phyloP scores from a whole-genome alignment of 345 rosid species.

The Eutrema yunnanense region DNA sequence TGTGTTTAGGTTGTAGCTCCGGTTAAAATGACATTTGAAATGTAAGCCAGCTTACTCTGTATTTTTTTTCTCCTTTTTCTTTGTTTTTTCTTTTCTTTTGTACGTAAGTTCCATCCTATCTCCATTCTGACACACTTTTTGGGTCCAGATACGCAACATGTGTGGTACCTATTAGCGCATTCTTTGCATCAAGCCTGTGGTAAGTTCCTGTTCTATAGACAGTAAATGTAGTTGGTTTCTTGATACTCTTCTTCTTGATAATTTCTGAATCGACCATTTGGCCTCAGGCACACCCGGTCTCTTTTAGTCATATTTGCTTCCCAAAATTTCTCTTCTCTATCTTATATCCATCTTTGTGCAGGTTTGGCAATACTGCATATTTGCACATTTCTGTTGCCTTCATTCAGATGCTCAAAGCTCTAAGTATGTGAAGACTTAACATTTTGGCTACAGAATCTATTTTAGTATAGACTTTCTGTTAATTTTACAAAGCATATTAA shows the following conservation, averaged over 20 bases:
- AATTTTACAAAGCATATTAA: slow-evolving; percentile 17
- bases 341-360: slow-evolving; percentile 31
- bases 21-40: slow-evolving; percentile 91
- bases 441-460: slow-evolving; percentile 8
- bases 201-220: slow-evolving; percentile 35
- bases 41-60: slow-evolving; percentile 45
- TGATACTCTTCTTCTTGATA: background rate
- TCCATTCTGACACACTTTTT: slow-evolving; percentile 12
- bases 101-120: background rate
- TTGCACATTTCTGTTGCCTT: slow-evolving; percentile 92
- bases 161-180: slow-evolving; percentile 91
- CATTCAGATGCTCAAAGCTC: slow-evolving; percentile 98
- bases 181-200: slow-evolving; percentile 99
- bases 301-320: background rate
- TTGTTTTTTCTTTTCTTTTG: background rate
- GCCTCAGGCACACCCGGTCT: background rate
- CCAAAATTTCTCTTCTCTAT: background rate
- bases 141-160: slow-evolving; percentile 77
- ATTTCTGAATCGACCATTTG: background rate
- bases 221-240: background rate
- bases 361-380: slow-evolving; percentile 98
- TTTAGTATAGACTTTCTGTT: background rate
- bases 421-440: slow-evolving; percentile 53
- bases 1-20: slow-evolving; percentile 79
- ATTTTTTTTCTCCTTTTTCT: background rate